Evolutionary conservation across 2,329 filamentous ascomycete genomes (phyloP).

Genomic region (Scedosporium aurantiacum): DNA sequence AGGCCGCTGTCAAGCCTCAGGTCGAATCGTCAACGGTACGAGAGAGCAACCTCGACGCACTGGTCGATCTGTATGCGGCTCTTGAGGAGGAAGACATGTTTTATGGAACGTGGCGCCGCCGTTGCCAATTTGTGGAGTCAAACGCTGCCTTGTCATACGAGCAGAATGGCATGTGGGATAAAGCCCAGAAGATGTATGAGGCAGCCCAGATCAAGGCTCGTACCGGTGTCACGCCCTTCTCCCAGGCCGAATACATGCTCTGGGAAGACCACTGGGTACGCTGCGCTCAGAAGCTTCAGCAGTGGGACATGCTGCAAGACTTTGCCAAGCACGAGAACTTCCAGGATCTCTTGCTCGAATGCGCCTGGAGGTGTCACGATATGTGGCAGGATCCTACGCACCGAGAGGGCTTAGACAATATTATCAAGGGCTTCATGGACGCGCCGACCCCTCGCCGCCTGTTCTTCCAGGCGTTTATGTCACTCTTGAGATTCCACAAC

Average conservation of each 20-base stretch:
- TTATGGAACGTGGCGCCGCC: conserved; percentile 90
- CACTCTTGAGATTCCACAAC: conserved; percentile 83
- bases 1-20: conserved; percentile 72
- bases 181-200: conserved; percentile 94
- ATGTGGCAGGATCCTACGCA: conserved; percentile 84
- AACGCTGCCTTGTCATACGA: conserved; percentile 96
- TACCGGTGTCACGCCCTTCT: conserved; percentile 91
- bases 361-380: conserved; percentile 90
- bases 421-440: conserved; percentile 96
- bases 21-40: conserved; percentile 74
- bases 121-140: conserved; percentile 93
- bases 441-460: conserved; percentile 85
- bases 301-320: conserved; percentile 96
- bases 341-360: conserved; percentile 89
- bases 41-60: conserved; percentile 89
- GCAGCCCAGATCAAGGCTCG: conserved; percentile 93
- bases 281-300: conserved; percentile 94
- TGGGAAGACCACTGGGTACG: conserved; percentile 99
- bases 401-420: conserved; percentile 77
- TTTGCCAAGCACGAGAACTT: conserved; percentile 99
- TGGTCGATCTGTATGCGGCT: conserved; percentile 85
- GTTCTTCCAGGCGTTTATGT: conserved; percentile 99
- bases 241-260: conserved; percentile 92
- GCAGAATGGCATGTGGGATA: conserved; percentile 99
- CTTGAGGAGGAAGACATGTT: conserved; percentile 95